These are phyloP conservation scores for Aspergillus steynii DNA, from an alignment of 495 filamentous ascomycete species.

Conservation along the genomic window DNA sequence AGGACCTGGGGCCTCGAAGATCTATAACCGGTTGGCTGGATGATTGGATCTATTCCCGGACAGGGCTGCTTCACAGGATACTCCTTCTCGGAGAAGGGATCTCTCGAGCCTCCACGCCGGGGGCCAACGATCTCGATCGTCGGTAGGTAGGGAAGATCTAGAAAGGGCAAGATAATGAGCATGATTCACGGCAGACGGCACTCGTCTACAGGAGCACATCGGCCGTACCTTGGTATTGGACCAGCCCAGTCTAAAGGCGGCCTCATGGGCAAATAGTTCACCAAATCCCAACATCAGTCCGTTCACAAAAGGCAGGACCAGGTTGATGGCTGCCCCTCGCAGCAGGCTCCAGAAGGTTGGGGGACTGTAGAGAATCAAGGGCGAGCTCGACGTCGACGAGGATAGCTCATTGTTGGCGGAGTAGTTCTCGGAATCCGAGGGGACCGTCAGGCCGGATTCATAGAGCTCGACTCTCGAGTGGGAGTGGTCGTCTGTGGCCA, in stretches of 20 bases:
- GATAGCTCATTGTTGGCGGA: conserved; percentile 66
- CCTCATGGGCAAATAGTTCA: conserved; percentile 93
- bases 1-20: not conserved
- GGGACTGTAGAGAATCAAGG: conserved; percentile 84
- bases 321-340: conserved; percentile 90
- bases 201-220: not conserved
- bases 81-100: not conserved
- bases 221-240: conserved; percentile 79
- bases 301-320: conserved; percentile 93
- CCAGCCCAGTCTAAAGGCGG: conserved; percentile 91
- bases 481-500: conserved; percentile 48
- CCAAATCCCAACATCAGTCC: conserved; percentile 98
- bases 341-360: conserved; percentile 83
- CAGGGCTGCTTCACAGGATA: not conserved
- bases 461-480: conserved; percentile 61
- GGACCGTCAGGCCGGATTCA: conserved; percentile 81
- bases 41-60: not conserved
- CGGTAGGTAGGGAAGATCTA: conserved; percentile 69
- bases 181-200: not conserved
- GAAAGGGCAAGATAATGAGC: conserved; percentile 9
- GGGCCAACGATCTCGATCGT: conserved; percentile 58
- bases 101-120: conserved; percentile 55
- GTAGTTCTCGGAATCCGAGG: conserved; percentile 88
- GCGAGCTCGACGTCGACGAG: conserved; percentile 67
- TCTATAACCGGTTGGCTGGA: conserved; percentile 11